Percentiles rank a stretch among this genome's conserved stretches.
phyloP scores from a whole-genome alignment of 1,284 basidiomycete genomes.

The Apiotrichum gamsii region DNA sequence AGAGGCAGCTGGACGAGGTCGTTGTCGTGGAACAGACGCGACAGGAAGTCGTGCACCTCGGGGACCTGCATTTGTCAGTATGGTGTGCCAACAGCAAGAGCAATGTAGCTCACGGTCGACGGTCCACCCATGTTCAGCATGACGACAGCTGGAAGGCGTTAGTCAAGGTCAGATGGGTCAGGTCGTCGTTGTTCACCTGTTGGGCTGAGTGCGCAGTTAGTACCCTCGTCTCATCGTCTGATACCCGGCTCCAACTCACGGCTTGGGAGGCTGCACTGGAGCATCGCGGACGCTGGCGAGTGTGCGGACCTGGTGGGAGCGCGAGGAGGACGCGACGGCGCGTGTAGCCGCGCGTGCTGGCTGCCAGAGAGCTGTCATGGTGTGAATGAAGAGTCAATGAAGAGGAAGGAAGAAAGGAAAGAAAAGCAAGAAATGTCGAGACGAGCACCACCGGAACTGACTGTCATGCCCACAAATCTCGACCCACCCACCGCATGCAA shows the following conservation, averaged over 20 bases:
- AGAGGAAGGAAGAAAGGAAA: too few relatives aligned
- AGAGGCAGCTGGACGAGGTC: slow-evolving; percentile 96
- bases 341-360: too few relatives aligned
- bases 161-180: neutral
- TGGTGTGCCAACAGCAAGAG: neutral
- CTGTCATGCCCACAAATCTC: too few relatives aligned
- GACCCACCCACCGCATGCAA: too few relatives aligned
- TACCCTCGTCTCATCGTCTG: neutral
- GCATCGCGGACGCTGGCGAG: slow-evolving; percentile 12
- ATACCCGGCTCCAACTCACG: neutral
- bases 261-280: slow-evolving; percentile 3
- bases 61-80: slow-evolving; percentile 54
- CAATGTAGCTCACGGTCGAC: slow-evolving; percentile 72
- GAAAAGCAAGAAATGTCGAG: too few relatives aligned
- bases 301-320: neutral
- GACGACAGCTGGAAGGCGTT: slow-evolving; percentile 63
- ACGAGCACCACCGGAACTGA: too few relatives aligned
- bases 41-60: slow-evolving; percentile 85
- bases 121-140: slow-evolving; percentile 99
- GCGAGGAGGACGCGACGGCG: too few relatives aligned
- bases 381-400: too few relatives aligned
- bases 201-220: slow-evolving; percentile 5
- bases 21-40: slow-evolving; percentile 85
- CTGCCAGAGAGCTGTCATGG: too few relatives aligned
- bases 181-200: slow-evolving; percentile 13